Evolutionary conservation across 83 land plant species (phyloP).

Genomic region (Diphasiastrum complanatum): DNA sequence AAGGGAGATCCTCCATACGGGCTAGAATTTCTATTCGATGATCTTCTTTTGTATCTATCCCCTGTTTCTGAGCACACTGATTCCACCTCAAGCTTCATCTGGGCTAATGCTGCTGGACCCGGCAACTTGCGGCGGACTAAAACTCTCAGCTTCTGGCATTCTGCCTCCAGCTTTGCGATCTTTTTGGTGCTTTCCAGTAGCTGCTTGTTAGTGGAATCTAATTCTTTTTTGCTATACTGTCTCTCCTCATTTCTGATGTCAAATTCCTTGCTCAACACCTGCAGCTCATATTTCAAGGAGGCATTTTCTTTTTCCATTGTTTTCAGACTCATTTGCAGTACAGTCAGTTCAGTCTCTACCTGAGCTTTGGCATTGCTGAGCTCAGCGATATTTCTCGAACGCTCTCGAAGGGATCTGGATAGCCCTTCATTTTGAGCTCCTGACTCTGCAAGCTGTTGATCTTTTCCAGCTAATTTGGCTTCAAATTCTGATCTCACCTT

Average conservation of each 20-base stretch:
- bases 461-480: conserved; percentile 1
- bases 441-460: conserved; percentile 4
- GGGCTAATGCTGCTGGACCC: conserved; percentile 10
- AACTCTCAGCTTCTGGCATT: conserved; percentile 7
- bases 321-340: neutral
- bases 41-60: too few species aligned
- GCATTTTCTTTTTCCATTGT: conserved; percentile 4
- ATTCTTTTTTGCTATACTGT: conserved; percentile 7
- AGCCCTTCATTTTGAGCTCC: conserved; percentile 5
- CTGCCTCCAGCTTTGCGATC: conserved; percentile 13
- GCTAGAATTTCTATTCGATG: too few species aligned
- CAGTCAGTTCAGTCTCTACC: neutral
- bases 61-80: neutral
- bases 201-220: neutral
- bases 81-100: conserved; percentile 15
- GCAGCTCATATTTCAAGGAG: conserved; percentile 9
- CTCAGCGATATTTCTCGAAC: neutral
- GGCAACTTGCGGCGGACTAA: conserved; percentile 10
- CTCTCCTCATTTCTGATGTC: conserved; percentile 4
- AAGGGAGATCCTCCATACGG: neutral
- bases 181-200: neutral
- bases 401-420: conserved; percentile 6
- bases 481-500: conserved; percentile 5
- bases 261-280: conserved; percentile 7
- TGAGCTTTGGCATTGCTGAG: conserved; percentile 6